Conservation (phyloP, 306 rosid genomes). For the Argentina anserina region DNA sequence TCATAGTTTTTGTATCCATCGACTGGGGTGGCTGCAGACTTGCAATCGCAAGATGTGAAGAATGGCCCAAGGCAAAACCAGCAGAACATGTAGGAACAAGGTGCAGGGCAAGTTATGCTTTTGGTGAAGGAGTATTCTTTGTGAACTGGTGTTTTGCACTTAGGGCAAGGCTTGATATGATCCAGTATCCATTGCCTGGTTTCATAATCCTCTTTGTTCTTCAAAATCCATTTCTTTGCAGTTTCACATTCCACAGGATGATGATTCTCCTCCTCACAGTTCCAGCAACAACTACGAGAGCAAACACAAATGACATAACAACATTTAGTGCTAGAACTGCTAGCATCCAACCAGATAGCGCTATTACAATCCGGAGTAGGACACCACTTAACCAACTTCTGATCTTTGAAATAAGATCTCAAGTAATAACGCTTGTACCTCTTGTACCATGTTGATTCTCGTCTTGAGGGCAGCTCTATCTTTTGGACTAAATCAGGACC, state of each 20-base stretch:
- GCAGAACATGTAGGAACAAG: too few relatives aligned
- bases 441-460: not conserved
- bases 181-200: too few relatives aligned
- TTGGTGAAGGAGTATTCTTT: too few relatives aligned
- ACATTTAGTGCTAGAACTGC: not conserved
- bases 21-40: too few relatives aligned
- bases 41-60: too few relatives aligned
- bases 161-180: too few relatives aligned
- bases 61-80: too few relatives aligned
- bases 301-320: not conserved
- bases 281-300: not conserved
- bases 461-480: not conserved
- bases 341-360: not conserved
- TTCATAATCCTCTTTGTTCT: too few relatives aligned
- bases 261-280: slow-evolving; percentile 7
- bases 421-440: not conserved
- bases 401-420: not conserved
- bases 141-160: too few relatives aligned
- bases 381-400: not conserved
- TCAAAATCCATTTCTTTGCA: not conserved
- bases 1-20: too few relatives aligned
- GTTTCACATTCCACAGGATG: not conserved
- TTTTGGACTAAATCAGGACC: not conserved
- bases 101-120: too few relatives aligned
- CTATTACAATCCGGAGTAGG: not conserved